Conservation (phyloP, 2,329 filamentous ascomycete species). For the Pseudogymnoascus sp. region DNA sequence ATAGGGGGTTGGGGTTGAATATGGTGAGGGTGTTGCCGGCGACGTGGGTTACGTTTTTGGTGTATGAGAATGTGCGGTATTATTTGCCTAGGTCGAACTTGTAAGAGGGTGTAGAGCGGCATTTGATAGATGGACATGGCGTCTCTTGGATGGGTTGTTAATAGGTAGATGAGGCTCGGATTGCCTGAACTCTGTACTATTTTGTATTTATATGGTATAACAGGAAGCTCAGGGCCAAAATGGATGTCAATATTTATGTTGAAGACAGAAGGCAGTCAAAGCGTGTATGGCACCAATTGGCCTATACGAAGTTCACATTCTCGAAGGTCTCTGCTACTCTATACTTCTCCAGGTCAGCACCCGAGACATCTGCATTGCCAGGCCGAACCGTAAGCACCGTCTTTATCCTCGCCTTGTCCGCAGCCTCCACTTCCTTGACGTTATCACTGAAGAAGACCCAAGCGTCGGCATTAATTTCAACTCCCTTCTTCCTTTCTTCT, state of each 20-base stretch:
- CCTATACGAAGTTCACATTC: not conserved
- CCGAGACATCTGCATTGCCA: slow-evolving; percentile 59
- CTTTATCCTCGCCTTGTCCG: slow-evolving; percentile 55
- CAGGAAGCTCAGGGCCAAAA: not conserved
- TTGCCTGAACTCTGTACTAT: not conserved
- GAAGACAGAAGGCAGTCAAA: not conserved
- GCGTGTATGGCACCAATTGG: not conserved
- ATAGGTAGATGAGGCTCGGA: not conserved
- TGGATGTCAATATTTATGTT: not conserved
- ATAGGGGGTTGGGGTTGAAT: slow-evolving; percentile 82
- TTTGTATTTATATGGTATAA: not conserved
- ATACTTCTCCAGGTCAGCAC: slow-evolving; percentile 34
- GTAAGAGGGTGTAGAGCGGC: not conserved
- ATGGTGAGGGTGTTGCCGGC: slow-evolving; percentile 87
- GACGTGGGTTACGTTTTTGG: slow-evolving; percentile 92
- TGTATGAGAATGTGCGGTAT: slow-evolving; percentile 88
- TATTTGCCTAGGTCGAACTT: slow-evolving; percentile 45
- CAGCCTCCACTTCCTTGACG: slow-evolving; percentile 59
- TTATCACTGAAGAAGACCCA: slow-evolving; percentile 82
- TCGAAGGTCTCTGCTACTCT: slow-evolving; percentile 26
- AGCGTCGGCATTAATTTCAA: slow-evolving; percentile 40
- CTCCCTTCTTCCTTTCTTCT: slow-evolving; percentile 12
- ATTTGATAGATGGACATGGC: not conserved
- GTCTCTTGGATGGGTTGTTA: not conserved
- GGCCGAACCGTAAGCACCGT: slow-evolving; percentile 57